Conservation (phyloP, 169 alveolate genomes). For the Miamiensis avidus region DNA sequence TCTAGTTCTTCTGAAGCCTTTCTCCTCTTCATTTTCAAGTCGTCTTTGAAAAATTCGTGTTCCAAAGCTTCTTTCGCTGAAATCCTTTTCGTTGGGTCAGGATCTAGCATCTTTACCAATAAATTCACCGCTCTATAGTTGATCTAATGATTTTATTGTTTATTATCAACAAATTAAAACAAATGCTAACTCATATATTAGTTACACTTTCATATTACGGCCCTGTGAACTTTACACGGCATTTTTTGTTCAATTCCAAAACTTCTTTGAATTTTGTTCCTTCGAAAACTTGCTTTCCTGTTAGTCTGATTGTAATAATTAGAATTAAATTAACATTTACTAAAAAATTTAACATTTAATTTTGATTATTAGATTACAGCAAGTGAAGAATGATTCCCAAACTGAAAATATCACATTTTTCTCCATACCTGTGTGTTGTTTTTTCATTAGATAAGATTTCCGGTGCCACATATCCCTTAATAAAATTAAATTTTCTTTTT, state of each 20-base stretch:
- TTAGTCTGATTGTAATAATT: not conserved
- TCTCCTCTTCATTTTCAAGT: not conserved
- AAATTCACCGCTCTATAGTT: slow-evolving; percentile 24
- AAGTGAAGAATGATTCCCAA: slow-evolving; percentile 20
- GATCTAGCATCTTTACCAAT: slow-evolving; percentile 1
- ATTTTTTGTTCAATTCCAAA: slow-evolving; percentile 2
- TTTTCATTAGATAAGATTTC: slow-evolving; percentile 52
- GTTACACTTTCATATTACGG: slow-evolving; percentile 5
- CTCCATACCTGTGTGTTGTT: slow-evolving; percentile 31
- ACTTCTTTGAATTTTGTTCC: slow-evolving; percentile 17
- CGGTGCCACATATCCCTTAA: slow-evolving; percentile 49
- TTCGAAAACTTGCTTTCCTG: slow-evolving; percentile 14
- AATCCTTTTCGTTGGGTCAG: slow-evolving; percentile 16
- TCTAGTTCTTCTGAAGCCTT: not conserved
- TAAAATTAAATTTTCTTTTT: too few species aligned
- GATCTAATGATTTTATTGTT: slow-evolving; percentile 1
- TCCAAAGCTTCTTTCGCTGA: slow-evolving; percentile 22
- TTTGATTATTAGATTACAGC: not conserved
- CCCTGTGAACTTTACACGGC: slow-evolving; percentile 15
- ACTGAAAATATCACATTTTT: slow-evolving; percentile 32
- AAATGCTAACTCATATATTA: not conserved
- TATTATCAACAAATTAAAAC: not conserved
- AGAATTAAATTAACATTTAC: too few species aligned
- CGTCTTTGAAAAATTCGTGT: slow-evolving; percentile 8
- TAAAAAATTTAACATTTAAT: not conserved